Conservation (phyloP, 345 rosid species). For the Brassica carinata region DNA sequence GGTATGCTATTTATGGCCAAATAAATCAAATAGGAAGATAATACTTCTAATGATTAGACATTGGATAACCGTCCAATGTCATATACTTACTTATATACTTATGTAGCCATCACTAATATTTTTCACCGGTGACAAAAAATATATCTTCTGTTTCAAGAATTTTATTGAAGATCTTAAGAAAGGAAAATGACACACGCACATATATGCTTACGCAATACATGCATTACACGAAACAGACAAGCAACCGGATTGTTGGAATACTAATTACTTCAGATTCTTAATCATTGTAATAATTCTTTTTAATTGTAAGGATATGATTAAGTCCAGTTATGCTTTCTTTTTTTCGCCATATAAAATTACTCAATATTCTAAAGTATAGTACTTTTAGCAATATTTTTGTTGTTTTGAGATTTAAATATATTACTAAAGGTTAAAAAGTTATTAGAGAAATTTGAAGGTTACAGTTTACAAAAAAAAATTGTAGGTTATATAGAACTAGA, state of each 20-base stretch:
- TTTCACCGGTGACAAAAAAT: background rate
- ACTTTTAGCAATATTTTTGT: background rate
- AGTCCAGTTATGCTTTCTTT: conserved; percentile 3
- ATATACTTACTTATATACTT: conserved; percentile 1
- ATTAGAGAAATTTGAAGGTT: background rate
- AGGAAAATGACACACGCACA: background rate
- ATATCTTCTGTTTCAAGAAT: background rate
- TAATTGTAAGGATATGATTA: background rate
- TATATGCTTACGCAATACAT: background rate
- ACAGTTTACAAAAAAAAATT: background rate
- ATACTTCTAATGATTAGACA: conserved; percentile 21
- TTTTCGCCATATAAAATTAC: background rate
- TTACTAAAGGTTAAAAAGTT: background rate
- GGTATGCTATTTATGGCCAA: conserved; percentile 23
- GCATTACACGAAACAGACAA: conserved; percentile 21
- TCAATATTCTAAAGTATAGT: background rate
- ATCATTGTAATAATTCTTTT: conserved; percentile 20
- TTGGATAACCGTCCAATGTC: conserved; percentile 30
- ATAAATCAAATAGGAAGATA: conserved; percentile 7
- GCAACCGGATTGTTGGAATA: conserved; percentile 12
- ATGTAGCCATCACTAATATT: conserved; percentile 21
- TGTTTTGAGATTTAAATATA: background rate
- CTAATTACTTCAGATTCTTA: conserved; percentile 10
- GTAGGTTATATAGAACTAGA: conserved; percentile 13
- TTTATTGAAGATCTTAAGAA: background rate